Evolutionary conservation across 257 asterid species (phyloP), one percentile per base, ranked within the genome.

Genomic region (Nicotiana tabacum): DNA sequence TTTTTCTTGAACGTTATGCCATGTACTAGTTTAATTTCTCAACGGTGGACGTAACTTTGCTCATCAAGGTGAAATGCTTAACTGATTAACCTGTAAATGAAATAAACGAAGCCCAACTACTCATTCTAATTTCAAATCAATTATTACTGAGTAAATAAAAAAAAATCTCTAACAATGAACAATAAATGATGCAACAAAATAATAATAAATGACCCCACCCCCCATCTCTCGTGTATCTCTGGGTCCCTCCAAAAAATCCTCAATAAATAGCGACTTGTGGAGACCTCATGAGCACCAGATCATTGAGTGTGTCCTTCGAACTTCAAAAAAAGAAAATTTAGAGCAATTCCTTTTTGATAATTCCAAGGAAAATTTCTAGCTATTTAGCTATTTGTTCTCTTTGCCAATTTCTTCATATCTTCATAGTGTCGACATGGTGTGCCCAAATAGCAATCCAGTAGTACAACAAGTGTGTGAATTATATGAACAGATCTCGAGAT

Each of bases 391-490:
- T 58, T 58, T 55, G 24, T 83, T 66, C 21, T n/a, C 17, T 61
- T 24, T 35, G n/a, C 30, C 17, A 61, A 56, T 65, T 48, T 33
- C 62, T 72, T 56, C 35, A 7, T 82, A 77, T 77, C 83, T 76
- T 74, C 86, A 83, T 61, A 81, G 88, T 87, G 89, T 88, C 89
- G 81, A 87, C 87, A 94, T 94, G 98, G 96, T 90, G 85, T 95
- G 98, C 94, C 94, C 37, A 70, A 70, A 90, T 3, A 88, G 32
- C 58, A 96, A 93, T 62, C 97, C 95, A 1, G 77, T 95, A 66
- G 95, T 95, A 4, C 89, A 87, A 64, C 91, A 85, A 79, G 82
- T 95, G 9, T 82, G 85, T 79, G 88, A 91, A 5, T 85, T 95
- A 16, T 93, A 91, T 83, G 85, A 83, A 6, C 82, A 89, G 29